These are phyloP conservation scores for Colletotrichum filicis DNA, from an alignment of 2,329 filamentous ascomycete species.

Conservation along the genomic window DNA sequence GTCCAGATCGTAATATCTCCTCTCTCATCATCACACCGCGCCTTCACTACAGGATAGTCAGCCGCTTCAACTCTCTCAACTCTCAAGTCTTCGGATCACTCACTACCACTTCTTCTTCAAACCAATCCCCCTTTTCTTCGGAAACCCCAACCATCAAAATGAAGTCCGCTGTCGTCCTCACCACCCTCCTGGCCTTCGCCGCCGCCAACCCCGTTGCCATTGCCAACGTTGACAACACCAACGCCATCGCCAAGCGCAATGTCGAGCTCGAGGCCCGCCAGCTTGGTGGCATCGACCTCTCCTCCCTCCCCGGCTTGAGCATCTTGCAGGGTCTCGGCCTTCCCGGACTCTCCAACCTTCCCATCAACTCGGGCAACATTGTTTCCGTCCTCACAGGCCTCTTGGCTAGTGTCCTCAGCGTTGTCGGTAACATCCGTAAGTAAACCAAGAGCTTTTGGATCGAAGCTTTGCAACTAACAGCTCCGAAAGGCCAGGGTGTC, in stretches of 20 bases:
- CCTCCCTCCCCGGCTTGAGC: background rate
- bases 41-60: constrained; percentile 32
- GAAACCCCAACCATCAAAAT: constrained; percentile 22
- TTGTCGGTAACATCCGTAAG: background rate
- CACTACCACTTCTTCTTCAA: constrained; percentile 1
- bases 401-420: background rate
- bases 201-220: constrained; percentile 26
- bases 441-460: background rate
- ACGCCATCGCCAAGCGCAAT: constrained; percentile 2
- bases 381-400: fast-evolving
- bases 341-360: background rate
- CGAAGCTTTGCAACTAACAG: background rate
- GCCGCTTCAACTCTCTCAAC: constrained; percentile 20
- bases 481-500: background rate
- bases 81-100: constrained; percentile 16
- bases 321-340: fast-evolving
- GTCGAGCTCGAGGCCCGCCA: background rate
- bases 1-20: background rate
- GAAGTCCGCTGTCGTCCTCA: constrained; percentile 31
- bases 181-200: constrained; percentile 7
- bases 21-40: constrained; percentile 22
- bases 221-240: background rate
- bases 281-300: background rate
- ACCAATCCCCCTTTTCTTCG: background rate
- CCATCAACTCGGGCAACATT: background rate